A percentile compares a stretch with the other conserved stretches of the same genome.
Evolutionary conservation across 1,284 basidiomycete genomes (phyloP).

Genomic region (Cryptococcus sp.): DNA sequence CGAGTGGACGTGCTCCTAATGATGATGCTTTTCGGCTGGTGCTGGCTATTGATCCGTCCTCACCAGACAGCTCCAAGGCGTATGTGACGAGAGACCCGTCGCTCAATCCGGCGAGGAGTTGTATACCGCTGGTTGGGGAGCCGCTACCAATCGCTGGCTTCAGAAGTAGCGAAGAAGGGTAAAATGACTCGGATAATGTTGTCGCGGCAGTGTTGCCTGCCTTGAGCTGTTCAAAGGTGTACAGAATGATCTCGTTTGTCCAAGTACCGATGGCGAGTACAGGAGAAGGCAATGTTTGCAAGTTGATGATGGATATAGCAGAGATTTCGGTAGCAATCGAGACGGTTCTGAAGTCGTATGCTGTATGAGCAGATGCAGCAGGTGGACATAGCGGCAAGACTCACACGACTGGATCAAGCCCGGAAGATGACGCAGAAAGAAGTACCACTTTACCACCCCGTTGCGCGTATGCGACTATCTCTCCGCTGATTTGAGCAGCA

Average conservation of each 20-base stretch:
- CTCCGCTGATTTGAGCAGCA: conserved; percentile 65
- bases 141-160: conserved; percentile 8
- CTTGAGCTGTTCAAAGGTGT: conserved; percentile 58
- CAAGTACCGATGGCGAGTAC: conserved; percentile 71
- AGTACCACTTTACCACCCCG: conserved; percentile 62
- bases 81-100: conserved; percentile 77
- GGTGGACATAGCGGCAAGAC: background rate
- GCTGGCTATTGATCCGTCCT: conserved; percentile 30
- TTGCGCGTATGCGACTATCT: conserved; percentile 67
- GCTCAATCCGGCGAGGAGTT: conserved; percentile 74
- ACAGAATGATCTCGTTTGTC: conserved; percentile 68
- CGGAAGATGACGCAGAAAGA: conserved; percentile 52
- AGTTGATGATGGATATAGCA: conserved; percentile 24
- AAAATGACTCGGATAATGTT: conserved; percentile 19
- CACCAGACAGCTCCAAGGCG: conserved; percentile 38
- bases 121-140: conserved; percentile 54
- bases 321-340: conserved; percentile 39
- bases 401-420: conserved; percentile 35
- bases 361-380: background rate
- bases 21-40: conserved; percentile 53
- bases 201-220: conserved; percentile 27
- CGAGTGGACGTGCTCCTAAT: conserved; percentile 39
- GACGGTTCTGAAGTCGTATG: background rate
- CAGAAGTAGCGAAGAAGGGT: conserved; percentile 44
- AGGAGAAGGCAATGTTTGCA: conserved; percentile 15